A percentile compares a stretch with the other conserved stretches of the same genome.
phyloP scores from a whole-genome alignment of 2,329 filamentous ascomycete species.

The Coniella lustricola region DNA sequence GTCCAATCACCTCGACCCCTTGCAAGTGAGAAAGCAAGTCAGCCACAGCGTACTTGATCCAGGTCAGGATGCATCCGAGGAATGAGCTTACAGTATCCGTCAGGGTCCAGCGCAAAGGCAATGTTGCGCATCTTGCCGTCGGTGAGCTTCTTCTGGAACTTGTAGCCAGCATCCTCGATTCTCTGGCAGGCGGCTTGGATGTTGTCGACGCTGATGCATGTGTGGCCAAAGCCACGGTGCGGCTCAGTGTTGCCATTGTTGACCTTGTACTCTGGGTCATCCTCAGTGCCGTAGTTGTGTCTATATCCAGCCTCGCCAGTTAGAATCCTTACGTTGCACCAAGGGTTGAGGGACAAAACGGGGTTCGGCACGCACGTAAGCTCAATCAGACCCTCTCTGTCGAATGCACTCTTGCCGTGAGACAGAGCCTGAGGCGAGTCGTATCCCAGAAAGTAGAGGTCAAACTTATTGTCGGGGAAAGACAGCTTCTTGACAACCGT shows the following conservation, averaged over 20 bases:
- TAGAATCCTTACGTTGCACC: too few species aligned
- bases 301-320: background rate
- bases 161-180: constrained; percentile 83
- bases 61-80: too few species aligned
- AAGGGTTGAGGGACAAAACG: too few species aligned
- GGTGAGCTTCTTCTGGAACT: constrained; percentile 88
- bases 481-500: constrained; percentile 72
- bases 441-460: constrained; percentile 92
- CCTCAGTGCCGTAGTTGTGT: constrained; percentile 82
- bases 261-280: constrained; percentile 70
- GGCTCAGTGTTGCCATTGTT: constrained; percentile 91
- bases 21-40: background rate
- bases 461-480: constrained; percentile 84
- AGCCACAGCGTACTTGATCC: background rate
- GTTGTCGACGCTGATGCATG: constrained; percentile 75
- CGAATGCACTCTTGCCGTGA: constrained; percentile 62
- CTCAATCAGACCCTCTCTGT: constrained; percentile 86
- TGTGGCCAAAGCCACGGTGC: constrained; percentile 75
- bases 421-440: constrained; percentile 70
- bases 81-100: constrained; percentile 58
- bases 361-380: constrained; percentile 41
- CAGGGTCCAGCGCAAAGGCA: constrained; percentile 83
- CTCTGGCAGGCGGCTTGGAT: constrained; percentile 85
- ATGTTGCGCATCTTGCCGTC: constrained; percentile 85
- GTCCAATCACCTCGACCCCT: constrained; percentile 69